Evolutionary conservation across 768 basidiomycete species (phyloP).

Genomic region (Auriscalpium microsporum): DNA sequence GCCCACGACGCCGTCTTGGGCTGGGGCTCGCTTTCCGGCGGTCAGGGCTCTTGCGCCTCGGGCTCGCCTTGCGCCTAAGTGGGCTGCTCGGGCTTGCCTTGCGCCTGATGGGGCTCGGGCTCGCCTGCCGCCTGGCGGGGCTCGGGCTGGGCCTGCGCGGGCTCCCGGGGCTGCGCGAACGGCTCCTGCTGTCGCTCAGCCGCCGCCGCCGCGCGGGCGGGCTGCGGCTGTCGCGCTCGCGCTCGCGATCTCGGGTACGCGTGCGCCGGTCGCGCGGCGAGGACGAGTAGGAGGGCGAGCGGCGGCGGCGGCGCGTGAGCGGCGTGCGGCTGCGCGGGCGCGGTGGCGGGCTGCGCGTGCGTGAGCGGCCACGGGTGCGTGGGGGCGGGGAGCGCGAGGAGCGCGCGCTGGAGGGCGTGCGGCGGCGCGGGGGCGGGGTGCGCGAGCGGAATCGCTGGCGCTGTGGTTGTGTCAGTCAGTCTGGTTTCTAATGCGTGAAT

Average conservation of each 20-base stretch:
- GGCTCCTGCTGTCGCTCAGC: constrained; percentile 18
- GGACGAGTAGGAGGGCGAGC: constrained; percentile 37
- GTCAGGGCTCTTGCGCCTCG: background rate
- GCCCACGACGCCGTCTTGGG: constrained; percentile 10
- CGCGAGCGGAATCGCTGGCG: constrained; percentile 36
- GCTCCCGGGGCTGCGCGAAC: constrained; percentile 22
- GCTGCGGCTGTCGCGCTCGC: constrained; percentile 40
- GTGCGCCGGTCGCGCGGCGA: constrained; percentile 30
- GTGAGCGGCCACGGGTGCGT: background rate
- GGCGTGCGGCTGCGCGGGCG: constrained; percentile 15
- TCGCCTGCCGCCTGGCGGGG: background rate
- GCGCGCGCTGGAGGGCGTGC: constrained; percentile 24
- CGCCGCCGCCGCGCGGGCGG: constrained; percentile 34
- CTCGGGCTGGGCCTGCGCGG: background rate
- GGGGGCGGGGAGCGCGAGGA: constrained; percentile 24
- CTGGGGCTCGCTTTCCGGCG: background rate
- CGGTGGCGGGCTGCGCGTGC: background rate
- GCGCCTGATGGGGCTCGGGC: background rate
- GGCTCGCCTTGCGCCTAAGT: background rate
- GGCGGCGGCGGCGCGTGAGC: constrained; percentile 27
- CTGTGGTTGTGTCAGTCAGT: constrained; percentile 25
- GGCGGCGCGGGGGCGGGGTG: constrained; percentile 28
- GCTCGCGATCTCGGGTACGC: constrained; percentile 9
- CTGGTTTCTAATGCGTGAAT: background rate
- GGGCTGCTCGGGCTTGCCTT: background rate